These are phyloP conservation scores for Microdochium paspali DNA, from an alignment of 2,329 filamentous ascomycete species.

Conservation along the genomic window DNA sequence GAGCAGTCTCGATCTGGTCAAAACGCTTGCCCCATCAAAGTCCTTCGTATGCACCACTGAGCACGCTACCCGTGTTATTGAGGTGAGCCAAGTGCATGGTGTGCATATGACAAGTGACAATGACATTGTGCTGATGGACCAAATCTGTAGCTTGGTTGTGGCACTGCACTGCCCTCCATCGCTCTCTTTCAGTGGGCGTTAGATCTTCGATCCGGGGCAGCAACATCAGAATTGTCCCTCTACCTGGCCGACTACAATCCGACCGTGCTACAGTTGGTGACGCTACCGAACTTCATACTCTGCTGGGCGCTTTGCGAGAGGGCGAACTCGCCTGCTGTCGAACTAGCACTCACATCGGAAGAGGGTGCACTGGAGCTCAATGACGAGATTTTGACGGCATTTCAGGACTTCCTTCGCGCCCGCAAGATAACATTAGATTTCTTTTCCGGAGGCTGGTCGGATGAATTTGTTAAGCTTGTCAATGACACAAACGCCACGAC, in stretches of 20 bases:
- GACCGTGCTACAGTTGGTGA: conserved; percentile 68
- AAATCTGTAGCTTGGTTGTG: conserved; percentile 59
- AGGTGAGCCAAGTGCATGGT: neutral
- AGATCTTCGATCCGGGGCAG: conserved; percentile 15
- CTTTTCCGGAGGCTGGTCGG: conserved; percentile 67
- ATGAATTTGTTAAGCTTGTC: conserved; percentile 52
- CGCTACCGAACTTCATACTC: conserved; percentile 68
- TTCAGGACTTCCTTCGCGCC: conserved; percentile 40
- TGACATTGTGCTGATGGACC: conserved; percentile 12
- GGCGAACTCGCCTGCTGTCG: conserved; percentile 24
- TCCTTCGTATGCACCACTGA: neutral
- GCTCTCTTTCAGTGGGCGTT: conserved; percentile 57
- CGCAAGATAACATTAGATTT: conserved; percentile 51
- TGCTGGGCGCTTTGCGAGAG: conserved; percentile 49
- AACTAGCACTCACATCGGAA: conserved; percentile 32
- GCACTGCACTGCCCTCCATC: conserved; percentile 64
- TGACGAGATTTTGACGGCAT: conserved; percentile 45
- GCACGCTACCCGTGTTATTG: neutral
- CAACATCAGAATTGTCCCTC: conserved; percentile 38
- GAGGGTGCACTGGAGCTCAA: conserved; percentile 58
- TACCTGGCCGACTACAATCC: conserved; percentile 74
- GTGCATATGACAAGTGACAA: neutral
- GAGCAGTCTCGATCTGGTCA: conserved; percentile 71
- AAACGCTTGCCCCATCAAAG: conserved; percentile 37
- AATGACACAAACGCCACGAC: conserved; percentile 7